phyloP scores from a whole-genome alignment of 2,329 filamentous ascomycete species.

The Monilinia fructicola region DNA sequence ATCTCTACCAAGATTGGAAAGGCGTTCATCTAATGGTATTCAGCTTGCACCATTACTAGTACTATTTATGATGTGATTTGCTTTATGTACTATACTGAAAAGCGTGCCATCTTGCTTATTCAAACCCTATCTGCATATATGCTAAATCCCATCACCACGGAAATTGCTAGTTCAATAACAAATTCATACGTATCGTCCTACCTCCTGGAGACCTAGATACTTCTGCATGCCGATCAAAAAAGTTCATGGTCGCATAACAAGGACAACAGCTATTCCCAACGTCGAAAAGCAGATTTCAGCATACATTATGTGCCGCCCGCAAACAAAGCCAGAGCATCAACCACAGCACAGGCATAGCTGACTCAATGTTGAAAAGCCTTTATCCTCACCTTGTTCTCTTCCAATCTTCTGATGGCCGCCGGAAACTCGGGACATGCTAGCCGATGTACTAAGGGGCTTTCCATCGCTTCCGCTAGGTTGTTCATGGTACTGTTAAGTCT shows the following conservation, averaged over 20 bases:
- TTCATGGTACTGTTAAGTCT: background rate
- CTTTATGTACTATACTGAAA: background rate
- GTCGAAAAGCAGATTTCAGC: background rate
- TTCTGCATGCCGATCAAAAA: slow-evolving; percentile 3
- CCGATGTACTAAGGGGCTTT: background rate
- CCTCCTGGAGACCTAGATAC: background rate
- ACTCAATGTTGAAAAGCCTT: no score
- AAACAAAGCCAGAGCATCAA: background rate
- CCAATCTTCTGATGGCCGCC: background rate
- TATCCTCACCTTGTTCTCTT: background rate
- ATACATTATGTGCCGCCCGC: background rate
- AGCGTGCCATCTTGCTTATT: background rate
- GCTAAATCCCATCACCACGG: background rate
- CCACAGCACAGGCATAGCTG: background rate
- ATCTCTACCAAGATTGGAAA: background rate
- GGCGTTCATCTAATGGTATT: background rate
- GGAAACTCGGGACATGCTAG: background rate
- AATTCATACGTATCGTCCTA: background rate
- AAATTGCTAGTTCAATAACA: background rate
- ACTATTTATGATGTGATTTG: background rate
- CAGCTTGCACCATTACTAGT: background rate
- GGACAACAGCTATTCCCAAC: background rate
- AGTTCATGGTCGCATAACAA: background rate
- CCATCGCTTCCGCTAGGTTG: background rate
- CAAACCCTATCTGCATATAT: background rate